Conservation (phyloP, 2,329 filamentous ascomycete genomes). For the Fusarium lateritium region DNA sequence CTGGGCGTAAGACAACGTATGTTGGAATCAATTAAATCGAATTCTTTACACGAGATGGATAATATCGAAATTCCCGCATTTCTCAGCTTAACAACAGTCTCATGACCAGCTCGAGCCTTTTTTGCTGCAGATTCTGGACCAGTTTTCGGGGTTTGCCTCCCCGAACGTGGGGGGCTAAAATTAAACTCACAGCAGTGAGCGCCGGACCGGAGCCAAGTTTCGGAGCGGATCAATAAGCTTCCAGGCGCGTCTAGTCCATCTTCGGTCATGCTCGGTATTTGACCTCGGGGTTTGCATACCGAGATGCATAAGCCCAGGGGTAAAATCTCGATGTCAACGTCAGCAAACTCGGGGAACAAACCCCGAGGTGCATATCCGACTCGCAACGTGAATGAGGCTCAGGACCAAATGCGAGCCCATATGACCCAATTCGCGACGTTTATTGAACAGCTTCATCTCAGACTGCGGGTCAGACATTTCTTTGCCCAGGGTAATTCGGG, state of each 20-base stretch:
- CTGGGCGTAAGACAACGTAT: not conserved
- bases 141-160: constrained; percentile 23
- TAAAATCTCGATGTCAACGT: constrained; percentile 14
- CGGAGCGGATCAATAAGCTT: not conserved
- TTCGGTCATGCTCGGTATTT: not conserved
- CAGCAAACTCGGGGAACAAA: not conserved
- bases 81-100: constrained; percentile 8
- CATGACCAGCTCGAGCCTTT: constrained; percentile 23
- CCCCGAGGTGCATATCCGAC: constrained; percentile 19
- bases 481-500: constrained; percentile 8
- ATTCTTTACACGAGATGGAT: constrained; percentile 7
- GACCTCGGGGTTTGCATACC: not conserved
- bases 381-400: constrained; percentile 22
- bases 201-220: constrained; percentile 1
- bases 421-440: constrained; percentile 15
- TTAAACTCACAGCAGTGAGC: constrained; percentile 11
- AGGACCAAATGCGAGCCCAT: constrained; percentile 15
- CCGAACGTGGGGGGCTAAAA: constrained; percentile 24
- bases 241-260: not conserved
- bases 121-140: constrained; percentile 25
- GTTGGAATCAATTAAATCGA: constrained; percentile 6
- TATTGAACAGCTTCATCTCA: constrained; percentile 20
- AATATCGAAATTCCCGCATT: constrained; percentile 23
- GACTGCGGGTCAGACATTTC: constrained; percentile 26
- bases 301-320: constrained; percentile 27